Evolutionary conservation across 208 protist genomes (phyloP), one percentile per base, ranked within the genome.

Genomic region (Trichomonas gallinae): DNA sequence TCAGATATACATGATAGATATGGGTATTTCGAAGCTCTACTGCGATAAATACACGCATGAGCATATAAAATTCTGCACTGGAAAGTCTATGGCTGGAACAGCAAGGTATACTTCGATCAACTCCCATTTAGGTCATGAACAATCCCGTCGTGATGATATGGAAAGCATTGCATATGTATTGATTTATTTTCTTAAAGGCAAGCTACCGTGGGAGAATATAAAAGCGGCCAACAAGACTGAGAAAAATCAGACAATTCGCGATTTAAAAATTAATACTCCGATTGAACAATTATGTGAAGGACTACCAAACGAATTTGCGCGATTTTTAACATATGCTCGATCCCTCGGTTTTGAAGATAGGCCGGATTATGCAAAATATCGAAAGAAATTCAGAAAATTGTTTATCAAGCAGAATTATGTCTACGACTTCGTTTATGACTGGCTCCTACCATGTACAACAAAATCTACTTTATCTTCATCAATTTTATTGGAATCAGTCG

Each of bases 21-120:
- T 97, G 44, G 87, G 97, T 99, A 97, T 99, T 34, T 98, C 99
- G 44, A 99, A 99, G 98, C 99, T 98, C 97, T 99, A 99, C 97
- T 98, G 99, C 72, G 99, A 99, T 97, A 98, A 98, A 40, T 98
- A 98, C 96, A 99, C 99, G 36, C 98, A 99, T 97, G 97, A 98
- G 97, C 99, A 99, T 98, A 99, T 99, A 88, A 98, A 99, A 10
- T 99, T 99, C 97, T n/a, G 26, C 4, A 96, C 97, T 34, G 34
- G 96, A 34, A 97, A 97, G 13, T 72, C 42, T 21, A 10, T 97
- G 4, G 10, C 96, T 23, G 99, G 99, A 85, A 99, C 99, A 42
- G 99, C 99, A 17, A 98, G 99, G 63, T 99, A 99, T 97, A 99
- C 99, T 81, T 98, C 98, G 82, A 99, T 99, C 96, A 99, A 99